A percentile compares a stretch with the other conserved stretches of the same genome.
Evolutionary conservation across 225 moss, liverwort and hornwort genomes (phyloP).

Genomic region (Ulota crispa): DNA sequence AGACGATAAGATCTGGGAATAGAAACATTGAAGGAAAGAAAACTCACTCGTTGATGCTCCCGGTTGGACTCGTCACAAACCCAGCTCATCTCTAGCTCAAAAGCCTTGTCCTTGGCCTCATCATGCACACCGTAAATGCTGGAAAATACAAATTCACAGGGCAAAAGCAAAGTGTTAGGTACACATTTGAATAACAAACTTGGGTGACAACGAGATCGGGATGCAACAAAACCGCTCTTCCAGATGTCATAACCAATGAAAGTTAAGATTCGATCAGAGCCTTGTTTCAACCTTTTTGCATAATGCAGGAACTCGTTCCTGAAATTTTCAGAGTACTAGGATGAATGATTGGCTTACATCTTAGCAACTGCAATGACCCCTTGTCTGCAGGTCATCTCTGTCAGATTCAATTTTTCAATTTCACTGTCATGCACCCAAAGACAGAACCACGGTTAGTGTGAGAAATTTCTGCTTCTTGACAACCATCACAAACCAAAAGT

Average conservation of each 20-base stretch:
- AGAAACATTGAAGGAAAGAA: neutral
- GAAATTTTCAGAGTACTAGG: slow-evolving; percentile 15
- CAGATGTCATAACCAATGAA: neutral
- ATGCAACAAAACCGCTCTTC: neutral
- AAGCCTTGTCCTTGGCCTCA: slow-evolving; percentile 96
- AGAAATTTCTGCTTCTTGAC: neutral
- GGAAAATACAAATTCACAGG: slow-evolving; percentile 2
- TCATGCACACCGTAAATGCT: slow-evolving; percentile 83
- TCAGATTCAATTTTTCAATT: slow-evolving; percentile 82
- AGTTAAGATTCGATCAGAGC: neutral
- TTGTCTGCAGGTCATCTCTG: slow-evolving; percentile 90
- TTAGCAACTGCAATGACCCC: slow-evolving; percentile 90
- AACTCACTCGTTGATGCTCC: slow-evolving; percentile 75
- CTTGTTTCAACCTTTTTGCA: slow-evolving; percentile 10
- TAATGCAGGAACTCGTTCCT: slow-evolving; percentile 44
- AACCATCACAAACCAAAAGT: neutral
- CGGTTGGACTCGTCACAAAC: slow-evolving; percentile 86
- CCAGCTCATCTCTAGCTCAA: slow-evolving; percentile 99
- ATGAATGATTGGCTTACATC: slow-evolving; percentile 51
- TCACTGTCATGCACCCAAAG: slow-evolving; percentile 49
- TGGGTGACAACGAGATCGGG: neutral
- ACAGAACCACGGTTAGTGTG: slow-evolving; percentile 7
- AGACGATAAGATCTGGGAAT: neutral
- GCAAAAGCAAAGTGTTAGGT: neutral
- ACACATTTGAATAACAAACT: neutral